phyloP scores from a whole-genome alignment of 306 rosid genomes.

The Pachyrhizus erosus region DNA sequence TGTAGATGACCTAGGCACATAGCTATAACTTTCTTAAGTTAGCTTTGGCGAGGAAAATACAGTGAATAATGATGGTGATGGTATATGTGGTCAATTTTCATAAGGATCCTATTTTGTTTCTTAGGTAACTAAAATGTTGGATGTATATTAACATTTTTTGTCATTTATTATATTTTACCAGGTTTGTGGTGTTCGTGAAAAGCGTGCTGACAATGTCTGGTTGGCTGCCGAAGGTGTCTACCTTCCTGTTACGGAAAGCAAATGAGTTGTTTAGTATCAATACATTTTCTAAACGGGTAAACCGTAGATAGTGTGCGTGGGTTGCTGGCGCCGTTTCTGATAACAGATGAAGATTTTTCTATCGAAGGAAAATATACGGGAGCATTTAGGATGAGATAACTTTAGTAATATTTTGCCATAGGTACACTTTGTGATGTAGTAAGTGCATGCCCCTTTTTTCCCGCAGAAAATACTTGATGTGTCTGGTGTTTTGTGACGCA shows the following conservation, averaged over 20 bases:
- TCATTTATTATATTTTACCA: slow-evolving; percentile 40
- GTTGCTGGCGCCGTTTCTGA: slow-evolving; percentile 42
- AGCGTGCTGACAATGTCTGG: slow-evolving; percentile 93
- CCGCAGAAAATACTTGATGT: slow-evolving; percentile 6
- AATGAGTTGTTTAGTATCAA: slow-evolving; percentile 53
- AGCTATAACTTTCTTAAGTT: background rate
- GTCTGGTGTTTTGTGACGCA: slow-evolving; percentile 33
- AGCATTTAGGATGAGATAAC: slow-evolving; percentile 37
- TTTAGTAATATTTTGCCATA: slow-evolving; percentile 33
- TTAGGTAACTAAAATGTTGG: slow-evolving; percentile 8
- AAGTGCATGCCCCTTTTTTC: slow-evolving; percentile 29
- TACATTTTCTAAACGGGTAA: slow-evolving; percentile 43
- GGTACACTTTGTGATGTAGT: slow-evolving; percentile 24
- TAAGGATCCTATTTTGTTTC: background rate
- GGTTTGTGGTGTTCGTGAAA: slow-evolving; percentile 91
- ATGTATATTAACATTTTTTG: background rate
- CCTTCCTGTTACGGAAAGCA: slow-evolving; percentile 76
- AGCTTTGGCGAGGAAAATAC: background rate
- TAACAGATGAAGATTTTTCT: slow-evolving; percentile 44
- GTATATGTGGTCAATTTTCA: background rate
- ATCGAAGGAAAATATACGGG: slow-evolving; percentile 35
- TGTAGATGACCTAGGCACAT: background rate
- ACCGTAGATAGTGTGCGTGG: slow-evolving; percentile 42
- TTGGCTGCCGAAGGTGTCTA: slow-evolving; percentile 96
- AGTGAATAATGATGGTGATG: background rate